Evolutionary conservation across 176 grass and related monocot genomes (phyloP).

Genomic region (Pontederia crassipes): DNA sequence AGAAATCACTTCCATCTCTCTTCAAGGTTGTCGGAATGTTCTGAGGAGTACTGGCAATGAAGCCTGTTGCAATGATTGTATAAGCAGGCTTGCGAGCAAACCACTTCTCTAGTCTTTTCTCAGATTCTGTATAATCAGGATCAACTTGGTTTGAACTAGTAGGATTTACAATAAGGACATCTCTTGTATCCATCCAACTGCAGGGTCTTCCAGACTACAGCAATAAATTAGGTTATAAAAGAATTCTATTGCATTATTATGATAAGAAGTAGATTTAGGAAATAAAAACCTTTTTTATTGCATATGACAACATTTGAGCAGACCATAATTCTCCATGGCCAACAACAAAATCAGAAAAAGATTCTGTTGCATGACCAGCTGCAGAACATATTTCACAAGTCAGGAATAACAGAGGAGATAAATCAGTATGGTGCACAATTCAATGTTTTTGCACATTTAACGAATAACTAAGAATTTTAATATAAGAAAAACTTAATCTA

Average conservation of each 20-base stretch:
- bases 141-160: constrained; percentile 73
- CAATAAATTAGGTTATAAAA: constrained; percentile 16
- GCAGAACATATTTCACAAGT: constrained; percentile 27
- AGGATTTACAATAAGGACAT: constrained; percentile 80
- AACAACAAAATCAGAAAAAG: constrained; percentile 95
- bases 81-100: constrained; percentile 50
- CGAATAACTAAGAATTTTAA: too few relatives aligned
- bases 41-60: constrained; percentile 72
- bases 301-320: constrained; percentile 79
- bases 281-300: constrained; percentile 68
- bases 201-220: constrained; percentile 66
- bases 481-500: too few relatives aligned
- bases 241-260: background rate
- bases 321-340: constrained; percentile 98
- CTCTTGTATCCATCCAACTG: constrained; percentile 98
- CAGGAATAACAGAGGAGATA: background rate
- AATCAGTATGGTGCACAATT: background rate
- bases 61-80: constrained; percentile 88
- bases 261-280: background rate
- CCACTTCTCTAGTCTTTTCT: constrained; percentile 79
- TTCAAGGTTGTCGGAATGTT: constrained; percentile 87
- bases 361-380: constrained; percentile 97
- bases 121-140: constrained; percentile 76
- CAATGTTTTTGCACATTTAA: too few relatives aligned
- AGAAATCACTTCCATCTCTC: constrained; percentile 98